Base-by-base conservation (phyloP, 441 rosid species). In the Dalechampia spathulata region DNA sequence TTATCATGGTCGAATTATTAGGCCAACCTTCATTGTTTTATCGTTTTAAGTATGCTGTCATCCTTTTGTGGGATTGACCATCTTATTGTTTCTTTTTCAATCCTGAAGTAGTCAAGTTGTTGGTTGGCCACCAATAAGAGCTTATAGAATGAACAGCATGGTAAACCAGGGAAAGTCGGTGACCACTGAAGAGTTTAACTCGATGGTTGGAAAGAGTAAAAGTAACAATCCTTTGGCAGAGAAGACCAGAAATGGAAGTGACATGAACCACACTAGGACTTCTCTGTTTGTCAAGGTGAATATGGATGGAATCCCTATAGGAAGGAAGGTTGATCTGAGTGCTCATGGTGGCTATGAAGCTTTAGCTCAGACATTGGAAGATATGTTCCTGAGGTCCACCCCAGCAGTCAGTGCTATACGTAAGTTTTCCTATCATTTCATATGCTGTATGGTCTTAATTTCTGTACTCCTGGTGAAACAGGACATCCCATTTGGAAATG, bases 111-210 rank as follows among this genome's bases (percentile, higher is more conserved):
- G 86, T 67, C 97, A 85, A 62, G 87, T 83, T 40, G 88, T 86
- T 52, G 99, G 99, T 46, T 92, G 99, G 99, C 99, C 99, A 66
- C 99, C 99, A 13, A 67, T 92, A 59, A 82, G 96, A 76, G 66
- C 83, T 50, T 75, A 78, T 64, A 77, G 97, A 56, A 82, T 85
- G 81, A 87, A 87, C 74, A 80, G 78, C 75, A 78, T 87, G 85
- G 78, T 59, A 66, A 84, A 75, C 75, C 85, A 77, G 62, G 72
- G 72, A 46, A 92, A 83, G 73, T 51, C 82, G 21, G 14, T 65
- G 55, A 75, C 74, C 40, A 58, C 63, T 37, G 85, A 87, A 63
- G 90, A 75, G 49, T 78, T 68, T 2, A 75, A 62, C 61, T 65
- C 74, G 37, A 38, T 63, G 43, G 46, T 58, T 47, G 77, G 76